Evolutionary conservation across 2,329 filamentous ascomycete species (phyloP).

Genomic region (Aureobasidium subglaciale): DNA sequence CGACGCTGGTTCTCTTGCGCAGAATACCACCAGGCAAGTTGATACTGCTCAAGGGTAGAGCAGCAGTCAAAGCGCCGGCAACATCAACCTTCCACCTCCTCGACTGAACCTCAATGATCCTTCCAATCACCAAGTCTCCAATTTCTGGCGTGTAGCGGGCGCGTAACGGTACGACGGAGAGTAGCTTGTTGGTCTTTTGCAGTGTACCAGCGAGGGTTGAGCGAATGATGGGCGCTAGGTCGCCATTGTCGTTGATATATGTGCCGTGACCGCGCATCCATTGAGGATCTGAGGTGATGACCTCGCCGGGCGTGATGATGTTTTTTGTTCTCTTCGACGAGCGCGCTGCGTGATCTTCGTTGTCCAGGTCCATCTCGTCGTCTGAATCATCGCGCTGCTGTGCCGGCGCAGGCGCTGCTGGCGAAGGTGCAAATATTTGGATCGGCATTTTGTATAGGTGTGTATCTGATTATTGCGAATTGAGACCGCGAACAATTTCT

Average conservation of each 20-base stretch:
- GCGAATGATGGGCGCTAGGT: slow-evolving; percentile 61
- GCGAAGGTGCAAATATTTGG: slow-evolving; percentile 50
- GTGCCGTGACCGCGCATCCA: slow-evolving; percentile 99
- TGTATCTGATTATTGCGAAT: background rate
- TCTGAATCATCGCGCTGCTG: slow-evolving; percentile 26
- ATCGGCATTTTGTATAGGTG: slow-evolving; percentile 46
- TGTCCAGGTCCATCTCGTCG: slow-evolving; percentile 41
- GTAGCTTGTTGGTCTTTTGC: slow-evolving; percentile 90
- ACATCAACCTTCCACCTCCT: slow-evolving; percentile 94
- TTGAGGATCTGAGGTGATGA: slow-evolving; percentile 85
- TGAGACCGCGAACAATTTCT: background rate
- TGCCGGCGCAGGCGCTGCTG: slow-evolving; percentile 26
- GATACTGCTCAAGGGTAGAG: slow-evolving; percentile 79
- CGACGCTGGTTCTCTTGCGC: slow-evolving; percentile 83
- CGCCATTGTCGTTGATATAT: slow-evolving; percentile 49
- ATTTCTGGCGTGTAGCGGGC: slow-evolving; percentile 94
- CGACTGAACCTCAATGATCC: slow-evolving; percentile 91
- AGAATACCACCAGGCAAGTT: slow-evolving; percentile 92
- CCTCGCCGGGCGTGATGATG: slow-evolving; percentile 82
- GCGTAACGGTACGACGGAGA: slow-evolving; percentile 82
- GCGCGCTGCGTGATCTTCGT: slow-evolving; percentile 39
- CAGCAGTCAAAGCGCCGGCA: slow-evolving; percentile 75
- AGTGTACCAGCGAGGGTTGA: slow-evolving; percentile 87
- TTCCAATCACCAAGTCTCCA: slow-evolving; percentile 86
- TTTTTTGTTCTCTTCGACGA: slow-evolving; percentile 36